These are phyloP conservation scores for Stylonectria norvegica DNA, from an alignment of 2,329 filamentous ascomycete genomes.

Conservation along the genomic window DNA sequence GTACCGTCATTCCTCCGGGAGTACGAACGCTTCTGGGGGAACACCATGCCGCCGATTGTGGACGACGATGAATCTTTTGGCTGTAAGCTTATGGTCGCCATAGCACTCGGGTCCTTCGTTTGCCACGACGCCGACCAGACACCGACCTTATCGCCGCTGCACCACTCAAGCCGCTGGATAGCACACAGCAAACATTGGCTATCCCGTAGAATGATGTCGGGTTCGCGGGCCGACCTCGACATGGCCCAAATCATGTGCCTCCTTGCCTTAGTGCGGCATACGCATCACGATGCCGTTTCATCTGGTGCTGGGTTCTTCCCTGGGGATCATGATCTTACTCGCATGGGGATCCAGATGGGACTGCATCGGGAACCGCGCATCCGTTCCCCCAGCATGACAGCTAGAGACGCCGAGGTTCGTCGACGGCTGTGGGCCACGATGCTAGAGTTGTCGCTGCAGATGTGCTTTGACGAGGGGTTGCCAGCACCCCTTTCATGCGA, in stretches of 20 bases:
- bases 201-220: slow-evolving; percentile 5
- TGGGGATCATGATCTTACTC: slow-evolving; percentile 16
- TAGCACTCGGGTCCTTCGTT: slow-evolving; percentile 47
- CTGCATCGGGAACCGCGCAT: slow-evolving; percentile 46
- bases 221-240: slow-evolving; percentile 5
- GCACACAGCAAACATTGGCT: slow-evolving; percentile 22
- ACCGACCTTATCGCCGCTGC: slow-evolving; percentile 22
- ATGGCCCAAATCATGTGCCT: slow-evolving; percentile 31
- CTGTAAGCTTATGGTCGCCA: slow-evolving; percentile 49
- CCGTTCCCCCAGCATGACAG: slow-evolving; percentile 38
- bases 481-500: slow-evolving; percentile 39
- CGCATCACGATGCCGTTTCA: slow-evolving; percentile 7
- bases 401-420: slow-evolving; percentile 42
- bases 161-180: slow-evolving; percentile 20
- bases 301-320: slow-evolving; percentile 4
- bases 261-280: slow-evolving; percentile 26
- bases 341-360: slow-evolving; percentile 49
- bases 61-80: slow-evolving; percentile 14
- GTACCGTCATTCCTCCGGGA: slow-evolving; percentile 48
- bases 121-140: slow-evolving; percentile 2
- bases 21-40: slow-evolving; percentile 42
- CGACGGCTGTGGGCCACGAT: slow-evolving; percentile 48
- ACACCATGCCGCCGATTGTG: slow-evolving; percentile 35
- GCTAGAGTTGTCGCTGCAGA: slow-evolving; percentile 44
- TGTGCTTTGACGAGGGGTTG: slow-evolving; percentile 43